Evolutionary conservation across 179 eudicot genomes (phyloP).

Genomic region (Amaranthus tricolor): DNA sequence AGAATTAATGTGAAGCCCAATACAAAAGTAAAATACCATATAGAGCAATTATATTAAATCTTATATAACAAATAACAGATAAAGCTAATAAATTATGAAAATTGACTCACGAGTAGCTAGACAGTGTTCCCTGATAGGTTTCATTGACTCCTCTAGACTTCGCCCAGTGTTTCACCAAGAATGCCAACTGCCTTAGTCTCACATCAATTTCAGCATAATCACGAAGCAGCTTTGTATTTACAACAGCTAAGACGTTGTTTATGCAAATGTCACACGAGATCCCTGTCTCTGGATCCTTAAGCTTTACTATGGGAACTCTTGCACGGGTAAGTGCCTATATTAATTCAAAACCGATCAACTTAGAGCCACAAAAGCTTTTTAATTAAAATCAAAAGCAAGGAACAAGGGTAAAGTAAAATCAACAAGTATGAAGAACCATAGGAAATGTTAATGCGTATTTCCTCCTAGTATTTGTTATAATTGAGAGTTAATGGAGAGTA

Average conservation of each 20-base stretch:
- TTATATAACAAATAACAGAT: not conserved
- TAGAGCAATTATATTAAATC: not conserved
- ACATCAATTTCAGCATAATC: slow-evolving; percentile 84
- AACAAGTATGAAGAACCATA: not conserved
- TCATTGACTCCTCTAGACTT: slow-evolving; percentile 91
- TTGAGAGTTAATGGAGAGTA: too few species aligned
- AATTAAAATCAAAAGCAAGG: not conserved
- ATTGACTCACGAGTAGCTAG: slow-evolving; percentile 94
- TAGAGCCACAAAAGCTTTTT: not conserved
- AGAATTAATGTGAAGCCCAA: not conserved
- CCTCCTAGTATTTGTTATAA: too few species aligned
- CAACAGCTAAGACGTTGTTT: slow-evolving; percentile 90
- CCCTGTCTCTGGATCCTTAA: slow-evolving; percentile 88
- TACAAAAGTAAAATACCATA: not conserved
- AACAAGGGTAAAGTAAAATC: not conserved
- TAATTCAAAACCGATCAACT: not conserved
- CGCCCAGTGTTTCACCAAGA: slow-evolving; percentile 98
- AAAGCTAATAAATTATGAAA: slow-evolving; percentile 1
- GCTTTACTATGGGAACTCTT: slow-evolving; percentile 96
- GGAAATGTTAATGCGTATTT: too few species aligned
- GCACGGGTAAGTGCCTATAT: slow-evolving; percentile 94
- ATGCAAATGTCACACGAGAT: slow-evolving; percentile 93
- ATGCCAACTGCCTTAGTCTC: slow-evolving; percentile 86
- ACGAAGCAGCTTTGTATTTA: slow-evolving; percentile 82
- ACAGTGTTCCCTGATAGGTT: slow-evolving; percentile 93